These are phyloP conservation scores for Candida chilensis DNA, from an alignment of 805 yeast genomes.

Conservation along the genomic window DNA sequence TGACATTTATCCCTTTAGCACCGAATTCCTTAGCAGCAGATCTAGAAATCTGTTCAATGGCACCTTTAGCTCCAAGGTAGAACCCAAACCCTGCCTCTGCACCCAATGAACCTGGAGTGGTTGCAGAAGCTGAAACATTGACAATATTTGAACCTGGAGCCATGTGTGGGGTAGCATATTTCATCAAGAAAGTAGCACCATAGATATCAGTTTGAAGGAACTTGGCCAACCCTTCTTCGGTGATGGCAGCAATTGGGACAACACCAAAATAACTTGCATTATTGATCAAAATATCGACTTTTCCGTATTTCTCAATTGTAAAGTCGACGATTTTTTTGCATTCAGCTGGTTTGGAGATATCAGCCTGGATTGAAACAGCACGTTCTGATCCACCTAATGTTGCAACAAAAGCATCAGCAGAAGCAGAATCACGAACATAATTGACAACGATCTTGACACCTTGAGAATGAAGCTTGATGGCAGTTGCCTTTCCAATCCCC, in stretches of 20 bases:
- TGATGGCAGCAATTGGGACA: constrained; percentile 3
- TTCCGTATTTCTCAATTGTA: constrained; percentile 1
- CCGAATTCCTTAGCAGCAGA: too few relatives aligned
- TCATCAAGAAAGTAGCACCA: constrained; percentile 5
- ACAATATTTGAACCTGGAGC: too few relatives aligned
- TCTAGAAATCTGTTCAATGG: too few relatives aligned
- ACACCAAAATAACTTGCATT: constrained; percentile 6
- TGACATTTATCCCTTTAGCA: too few relatives aligned
- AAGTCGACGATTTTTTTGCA: neutral
- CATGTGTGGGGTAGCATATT: too few relatives aligned
- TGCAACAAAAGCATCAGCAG: constrained; percentile 2
- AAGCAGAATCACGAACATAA: constrained; percentile 2
- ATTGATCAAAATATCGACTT: constrained; percentile 5
- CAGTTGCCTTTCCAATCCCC: too few relatives aligned
- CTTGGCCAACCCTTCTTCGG: constrained; percentile 4
- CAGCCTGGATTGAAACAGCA: constrained; percentile 2
- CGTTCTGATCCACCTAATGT: constrained; percentile 2
- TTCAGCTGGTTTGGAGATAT: constrained; percentile 1
- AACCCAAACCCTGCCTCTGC: too few relatives aligned
- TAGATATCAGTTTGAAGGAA: constrained; percentile 4
- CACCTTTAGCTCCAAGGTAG: too few relatives aligned
- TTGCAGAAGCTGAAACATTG: too few relatives aligned
- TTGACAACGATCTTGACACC: too few relatives aligned
- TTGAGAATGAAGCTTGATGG: too few relatives aligned
- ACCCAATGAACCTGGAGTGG: too few relatives aligned